These are phyloP conservation scores for Phalaenopsis hybrid DNA, from an alignment of 116 monocot species.

Conservation along the genomic window DNA sequence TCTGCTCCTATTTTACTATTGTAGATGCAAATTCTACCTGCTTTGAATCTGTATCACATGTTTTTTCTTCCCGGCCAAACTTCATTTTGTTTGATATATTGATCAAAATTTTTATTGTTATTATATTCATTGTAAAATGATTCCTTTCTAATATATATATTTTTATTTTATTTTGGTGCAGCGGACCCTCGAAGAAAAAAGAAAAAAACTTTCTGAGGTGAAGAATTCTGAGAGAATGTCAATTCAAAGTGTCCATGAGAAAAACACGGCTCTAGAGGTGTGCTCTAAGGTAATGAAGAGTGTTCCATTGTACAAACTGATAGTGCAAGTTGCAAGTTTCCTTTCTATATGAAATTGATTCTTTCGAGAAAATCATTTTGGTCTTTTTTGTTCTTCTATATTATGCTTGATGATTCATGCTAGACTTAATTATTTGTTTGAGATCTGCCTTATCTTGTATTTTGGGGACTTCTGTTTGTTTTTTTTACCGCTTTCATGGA, in stretches of 20 bases:
- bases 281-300: conserved; percentile 41
- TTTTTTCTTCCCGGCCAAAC: neutral
- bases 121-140: neutral
- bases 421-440: neutral
- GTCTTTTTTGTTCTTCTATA: too few species aligned
- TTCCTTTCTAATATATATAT: neutral
- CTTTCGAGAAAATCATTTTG: neutral
- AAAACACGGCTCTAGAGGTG: conserved; percentile 36
- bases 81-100: neutral
- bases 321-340: neutral
- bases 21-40: neutral
- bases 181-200: conserved; percentile 61
- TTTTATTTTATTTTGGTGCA: conserved; percentile 5
- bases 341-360: conserved; percentile 1
- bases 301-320: neutral
- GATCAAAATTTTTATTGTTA: neutral
- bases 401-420: neutral
- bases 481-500: neutral
- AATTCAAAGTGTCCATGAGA: conserved; percentile 43
- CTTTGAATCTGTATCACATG: neutral
- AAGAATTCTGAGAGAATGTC: conserved; percentile 41
- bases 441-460: neutral
- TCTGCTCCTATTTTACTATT: neutral
- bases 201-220: conserved; percentile 28
- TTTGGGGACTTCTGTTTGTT: neutral